A percentile compares a stretch with the other conserved stretches of the same genome.
Evolutionary conservation across 805 yeast species (phyloP).

Genomic region (Nakazawaea sp.): DNA sequence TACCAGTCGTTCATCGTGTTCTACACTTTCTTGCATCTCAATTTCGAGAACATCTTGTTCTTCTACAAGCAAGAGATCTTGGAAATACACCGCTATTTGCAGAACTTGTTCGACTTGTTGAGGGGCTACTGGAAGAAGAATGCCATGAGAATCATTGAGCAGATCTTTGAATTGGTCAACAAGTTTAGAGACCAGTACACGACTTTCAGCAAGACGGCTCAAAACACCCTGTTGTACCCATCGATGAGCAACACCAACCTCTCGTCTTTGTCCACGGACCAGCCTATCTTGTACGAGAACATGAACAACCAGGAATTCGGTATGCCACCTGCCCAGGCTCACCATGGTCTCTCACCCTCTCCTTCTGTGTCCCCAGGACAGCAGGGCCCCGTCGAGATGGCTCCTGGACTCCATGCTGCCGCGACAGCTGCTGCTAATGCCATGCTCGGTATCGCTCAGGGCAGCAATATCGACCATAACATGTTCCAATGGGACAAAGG

Average conservation of each 20-base stretch:
- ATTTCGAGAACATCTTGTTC: constrained; percentile 23
- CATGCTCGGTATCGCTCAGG: not conserved
- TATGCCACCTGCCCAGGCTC: not conserved
- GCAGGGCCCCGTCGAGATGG: not conserved
- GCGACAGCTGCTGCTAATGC: constrained; percentile 8
- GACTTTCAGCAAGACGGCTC: constrained; percentile 18
- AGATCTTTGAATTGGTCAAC: constrained; percentile 14
- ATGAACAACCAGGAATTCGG: not conserved
- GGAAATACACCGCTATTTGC: constrained; percentile 19
- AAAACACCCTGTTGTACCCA: constrained; percentile 7
- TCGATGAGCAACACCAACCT: constrained; percentile 8
- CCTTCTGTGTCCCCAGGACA: not conserved
- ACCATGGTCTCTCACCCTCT: not conserved
- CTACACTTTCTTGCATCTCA: constrained; percentile 39
- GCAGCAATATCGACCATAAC: constrained; percentile 8
- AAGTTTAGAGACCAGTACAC: constrained; percentile 22
- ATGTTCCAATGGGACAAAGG: constrained; percentile 10
- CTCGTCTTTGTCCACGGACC: not conserved
- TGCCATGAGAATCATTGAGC: constrained; percentile 23
- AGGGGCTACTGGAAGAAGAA: constrained; percentile 23
- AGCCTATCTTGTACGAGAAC: not conserved
- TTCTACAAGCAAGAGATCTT: constrained; percentile 20
- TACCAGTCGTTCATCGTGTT: constrained; percentile 47
- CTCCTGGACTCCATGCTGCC: not conserved
- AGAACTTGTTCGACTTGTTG: constrained; percentile 22